phyloP scores from a whole-genome alignment of 257 asterid species.

The Fraxinus pennsylvanica region DNA sequence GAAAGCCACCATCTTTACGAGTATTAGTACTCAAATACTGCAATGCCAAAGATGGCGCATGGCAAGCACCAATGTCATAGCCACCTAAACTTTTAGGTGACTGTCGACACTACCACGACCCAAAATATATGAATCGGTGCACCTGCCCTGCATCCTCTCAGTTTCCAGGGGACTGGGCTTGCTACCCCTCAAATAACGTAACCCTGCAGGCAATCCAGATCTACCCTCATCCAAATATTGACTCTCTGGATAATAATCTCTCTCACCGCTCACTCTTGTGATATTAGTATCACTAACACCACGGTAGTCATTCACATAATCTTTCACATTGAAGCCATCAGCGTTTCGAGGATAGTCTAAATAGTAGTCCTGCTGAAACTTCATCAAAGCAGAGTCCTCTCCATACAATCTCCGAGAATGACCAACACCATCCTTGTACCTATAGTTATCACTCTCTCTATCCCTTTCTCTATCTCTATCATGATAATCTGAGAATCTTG shows the following conservation, averaged over 20 bases:
- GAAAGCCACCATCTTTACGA: constrained; percentile 30
- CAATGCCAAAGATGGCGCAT: constrained; percentile 31
- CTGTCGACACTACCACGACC: constrained; percentile 34
- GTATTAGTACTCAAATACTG: constrained; percentile 30
- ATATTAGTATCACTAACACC: constrained; percentile 34
- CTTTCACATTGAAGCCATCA: constrained; percentile 29
- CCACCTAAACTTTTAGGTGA: constrained; percentile 24
- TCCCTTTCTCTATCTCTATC: constrained; percentile 23
- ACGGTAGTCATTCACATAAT: constrained; percentile 23
- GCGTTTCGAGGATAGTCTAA: constrained; percentile 36
- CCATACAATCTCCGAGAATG: constrained; percentile 30
- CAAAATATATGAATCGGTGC: constrained; percentile 36
- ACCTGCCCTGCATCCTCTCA: constrained; percentile 40
- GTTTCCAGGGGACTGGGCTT: constrained; percentile 30
- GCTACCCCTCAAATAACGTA: constrained; percentile 24
- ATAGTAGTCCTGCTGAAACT: constrained; percentile 35
- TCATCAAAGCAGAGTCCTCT: constrained; percentile 36
- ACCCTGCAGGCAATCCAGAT: constrained; percentile 25
- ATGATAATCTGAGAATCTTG: constrained; percentile 13
- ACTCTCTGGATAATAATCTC: constrained; percentile 30
- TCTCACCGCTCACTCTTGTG: constrained; percentile 32
- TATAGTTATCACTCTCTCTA: constrained; percentile 24
- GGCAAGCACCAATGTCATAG: constrained; percentile 26
- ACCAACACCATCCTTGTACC: constrained; percentile 22
- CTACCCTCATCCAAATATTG: constrained; percentile 26